These are phyloP conservation scores for Arthromyces matolae DNA, from an alignment of 768 basidiomycete genomes.

Conservation along the genomic window DNA sequence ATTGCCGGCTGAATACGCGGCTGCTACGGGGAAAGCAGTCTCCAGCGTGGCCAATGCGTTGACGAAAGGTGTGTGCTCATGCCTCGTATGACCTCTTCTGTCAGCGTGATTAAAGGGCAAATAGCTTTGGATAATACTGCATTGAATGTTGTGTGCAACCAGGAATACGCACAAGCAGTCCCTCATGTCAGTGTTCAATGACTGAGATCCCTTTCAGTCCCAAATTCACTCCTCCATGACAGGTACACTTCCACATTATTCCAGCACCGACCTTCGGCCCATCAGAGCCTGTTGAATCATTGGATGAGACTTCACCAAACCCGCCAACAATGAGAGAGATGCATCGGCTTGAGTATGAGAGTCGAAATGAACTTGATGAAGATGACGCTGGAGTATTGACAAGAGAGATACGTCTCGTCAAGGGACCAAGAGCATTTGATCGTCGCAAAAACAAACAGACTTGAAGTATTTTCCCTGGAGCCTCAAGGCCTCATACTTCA, in stretches of 20 bases:
- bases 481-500: constrained; percentile 58
- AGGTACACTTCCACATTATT: constrained; percentile 79
- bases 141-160: constrained; percentile 75
- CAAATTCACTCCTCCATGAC: too few relatives aligned
- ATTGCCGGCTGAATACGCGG: constrained; percentile 55
- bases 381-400: constrained; percentile 48
- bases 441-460: constrained; percentile 58
- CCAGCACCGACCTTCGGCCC: constrained; percentile 54
- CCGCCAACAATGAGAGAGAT: constrained; percentile 47
- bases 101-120: neutral
- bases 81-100: neutral
- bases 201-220: too few relatives aligned
- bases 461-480: constrained; percentile 67
- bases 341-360: constrained; percentile 58
- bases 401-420: constrained; percentile 47
- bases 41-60: constrained; percentile 61
- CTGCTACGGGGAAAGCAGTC: constrained; percentile 54
- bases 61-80: constrained; percentile 43
- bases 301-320: constrained; percentile 2
- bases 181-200: constrained; percentile 53
- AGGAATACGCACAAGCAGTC: constrained; percentile 78
- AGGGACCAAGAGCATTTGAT: constrained; percentile 60
- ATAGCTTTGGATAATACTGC: constrained; percentile 61
- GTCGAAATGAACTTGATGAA: constrained; percentile 56
- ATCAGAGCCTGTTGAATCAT: constrained; percentile 6